Conservation (phyloP, 2,329 filamentous ascomycete genomes). For the Calonectria pteridis region DNA sequence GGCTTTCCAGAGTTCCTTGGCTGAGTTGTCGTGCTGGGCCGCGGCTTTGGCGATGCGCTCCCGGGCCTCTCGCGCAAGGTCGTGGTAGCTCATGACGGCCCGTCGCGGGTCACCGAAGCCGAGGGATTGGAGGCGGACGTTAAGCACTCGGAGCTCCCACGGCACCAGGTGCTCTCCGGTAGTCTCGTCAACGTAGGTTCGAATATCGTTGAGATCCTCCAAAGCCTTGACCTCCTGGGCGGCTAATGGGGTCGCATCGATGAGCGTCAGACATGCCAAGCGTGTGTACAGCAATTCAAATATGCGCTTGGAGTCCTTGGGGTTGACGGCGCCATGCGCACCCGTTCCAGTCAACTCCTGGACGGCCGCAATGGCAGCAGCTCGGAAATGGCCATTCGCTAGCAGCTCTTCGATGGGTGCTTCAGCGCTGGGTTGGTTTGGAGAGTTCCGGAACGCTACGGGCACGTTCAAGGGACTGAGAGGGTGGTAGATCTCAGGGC, state of each 20-base stretch:
- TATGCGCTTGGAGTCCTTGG: slow-evolving; percentile 73
- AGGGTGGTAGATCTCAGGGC: slow-evolving; percentile 85
- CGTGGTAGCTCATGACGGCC: slow-evolving; percentile 91
- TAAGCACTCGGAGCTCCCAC: slow-evolving; percentile 87
- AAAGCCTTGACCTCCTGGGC: slow-evolving; percentile 75
- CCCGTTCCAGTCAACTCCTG: slow-evolving; percentile 68
- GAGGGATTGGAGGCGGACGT: slow-evolving; percentile 85
- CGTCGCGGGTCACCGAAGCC: slow-evolving; percentile 87
- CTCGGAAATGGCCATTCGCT: slow-evolving; percentile 80
- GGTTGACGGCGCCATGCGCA: slow-evolving; percentile 57
- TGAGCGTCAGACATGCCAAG: slow-evolving; percentile 83
- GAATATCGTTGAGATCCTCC: slow-evolving; percentile 69
- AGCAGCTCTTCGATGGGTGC: slow-evolving; percentile 78
- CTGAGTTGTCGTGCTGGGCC: slow-evolving; percentile 62
- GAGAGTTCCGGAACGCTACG: slow-evolving; percentile 75
- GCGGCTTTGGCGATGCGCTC: slow-evolving; percentile 65
- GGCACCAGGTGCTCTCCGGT: slow-evolving; percentile 78
- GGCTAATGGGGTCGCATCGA: slow-evolving; percentile 78
- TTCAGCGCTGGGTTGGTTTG: slow-evolving; percentile 71
- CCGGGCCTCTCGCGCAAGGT: slow-evolving; percentile 84
- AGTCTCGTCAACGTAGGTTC: slow-evolving; percentile 67
- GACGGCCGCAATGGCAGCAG: slow-evolving; percentile 77
- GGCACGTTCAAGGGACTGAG: slow-evolving; percentile 74
- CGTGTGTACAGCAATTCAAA: slow-evolving; percentile 85
- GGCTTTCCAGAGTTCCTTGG: slow-evolving; percentile 75